Evolutionary conservation across 495 filamentous ascomycete genomes (phyloP).

Genomic region (Filosporella fistucella): DNA sequence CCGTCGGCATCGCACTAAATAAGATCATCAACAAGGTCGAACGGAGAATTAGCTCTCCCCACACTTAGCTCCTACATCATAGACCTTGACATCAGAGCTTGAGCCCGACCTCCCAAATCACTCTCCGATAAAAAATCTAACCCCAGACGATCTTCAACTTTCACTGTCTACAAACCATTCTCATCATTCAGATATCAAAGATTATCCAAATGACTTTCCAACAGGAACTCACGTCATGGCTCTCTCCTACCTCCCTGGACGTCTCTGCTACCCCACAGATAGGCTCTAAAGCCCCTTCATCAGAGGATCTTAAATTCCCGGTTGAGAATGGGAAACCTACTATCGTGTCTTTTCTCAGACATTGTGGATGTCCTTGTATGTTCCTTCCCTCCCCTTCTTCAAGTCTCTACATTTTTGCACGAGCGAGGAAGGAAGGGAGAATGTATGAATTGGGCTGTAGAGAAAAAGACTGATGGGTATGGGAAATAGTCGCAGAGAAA

Average conservation of each 20-base stretch:
- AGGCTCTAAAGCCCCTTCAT: slow-evolving; percentile 43
- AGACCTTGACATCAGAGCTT: too few relatives aligned
- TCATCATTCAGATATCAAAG: too few relatives aligned
- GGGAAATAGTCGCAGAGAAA: slow-evolving; percentile 52
- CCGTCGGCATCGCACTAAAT: too few relatives aligned
- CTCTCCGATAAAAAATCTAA: too few relatives aligned
- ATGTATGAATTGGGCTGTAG: neutral
- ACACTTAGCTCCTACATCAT: too few relatives aligned
- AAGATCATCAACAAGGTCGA: too few relatives aligned
- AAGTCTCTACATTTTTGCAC: too few relatives aligned
- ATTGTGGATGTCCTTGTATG: slow-evolving; percentile 59
- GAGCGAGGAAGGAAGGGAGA: too few relatives aligned
- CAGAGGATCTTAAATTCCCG: slow-evolving; percentile 38
- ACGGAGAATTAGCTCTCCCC: too few relatives aligned
- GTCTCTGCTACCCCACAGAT: slow-evolving; percentile 34
- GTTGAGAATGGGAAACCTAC: slow-evolving; percentile 35
- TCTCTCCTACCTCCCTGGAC: slow-evolving; percentile 25
- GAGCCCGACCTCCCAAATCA: too few relatives aligned
- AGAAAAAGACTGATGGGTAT: neutral
- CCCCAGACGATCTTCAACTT: too few relatives aligned
- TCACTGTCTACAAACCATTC: too few relatives aligned
- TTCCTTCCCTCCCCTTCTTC: neutral
- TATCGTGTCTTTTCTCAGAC: slow-evolving; percentile 53
- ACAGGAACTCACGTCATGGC: slow-evolving; percentile 30
- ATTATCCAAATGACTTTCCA: slow-evolving; percentile 24